Evolutionary conservation across 352 stramenopile species (phyloP).

Genomic region (Phytophthora brassicae): DNA sequence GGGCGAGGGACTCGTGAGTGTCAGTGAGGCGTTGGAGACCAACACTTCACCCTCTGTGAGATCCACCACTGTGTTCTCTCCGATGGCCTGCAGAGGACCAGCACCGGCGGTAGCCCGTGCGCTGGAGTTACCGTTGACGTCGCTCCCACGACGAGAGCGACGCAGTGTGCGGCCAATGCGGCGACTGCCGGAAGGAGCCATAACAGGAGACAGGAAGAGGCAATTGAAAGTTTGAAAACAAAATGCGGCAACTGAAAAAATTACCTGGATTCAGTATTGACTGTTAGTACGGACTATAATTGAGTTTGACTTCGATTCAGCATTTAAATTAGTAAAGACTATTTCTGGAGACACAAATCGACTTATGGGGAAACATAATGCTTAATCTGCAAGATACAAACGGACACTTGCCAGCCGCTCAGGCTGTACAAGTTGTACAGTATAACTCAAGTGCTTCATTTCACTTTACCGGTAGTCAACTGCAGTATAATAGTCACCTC

Average conservation of each 20-base stretch:
- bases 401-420: too few species aligned
- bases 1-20: slow-evolving; percentile 20
- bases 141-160: slow-evolving; percentile 37
- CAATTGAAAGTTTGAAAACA: slow-evolving; percentile 34
- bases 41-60: slow-evolving; percentile 26
- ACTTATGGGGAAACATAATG: too few species aligned
- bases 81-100: slow-evolving; percentile 50
- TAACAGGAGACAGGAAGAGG: too few species aligned
- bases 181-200: slow-evolving; percentile 39
- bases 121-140: slow-evolving; percentile 4
- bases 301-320: too few species aligned
- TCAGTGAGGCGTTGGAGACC: slow-evolving; percentile 12
- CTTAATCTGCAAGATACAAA: too few species aligned
- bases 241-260: slow-evolving; percentile 10
- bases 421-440: too few species aligned
- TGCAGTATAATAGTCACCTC: too few species aligned
- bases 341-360: too few species aligned
- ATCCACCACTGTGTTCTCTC: slow-evolving; percentile 66
- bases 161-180: slow-evolving; percentile 52
- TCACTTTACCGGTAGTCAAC: background rate
- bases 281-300: background rate
- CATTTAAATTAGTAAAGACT: too few species aligned
- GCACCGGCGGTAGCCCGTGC: slow-evolving; percentile 16
- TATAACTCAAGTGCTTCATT: background rate
- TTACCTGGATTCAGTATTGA: slow-evolving; percentile 1